Base-by-base conservation (phyloP, 2,329 filamentous ascomycete genomes). In the Paramyrothecium sp. region DNA sequence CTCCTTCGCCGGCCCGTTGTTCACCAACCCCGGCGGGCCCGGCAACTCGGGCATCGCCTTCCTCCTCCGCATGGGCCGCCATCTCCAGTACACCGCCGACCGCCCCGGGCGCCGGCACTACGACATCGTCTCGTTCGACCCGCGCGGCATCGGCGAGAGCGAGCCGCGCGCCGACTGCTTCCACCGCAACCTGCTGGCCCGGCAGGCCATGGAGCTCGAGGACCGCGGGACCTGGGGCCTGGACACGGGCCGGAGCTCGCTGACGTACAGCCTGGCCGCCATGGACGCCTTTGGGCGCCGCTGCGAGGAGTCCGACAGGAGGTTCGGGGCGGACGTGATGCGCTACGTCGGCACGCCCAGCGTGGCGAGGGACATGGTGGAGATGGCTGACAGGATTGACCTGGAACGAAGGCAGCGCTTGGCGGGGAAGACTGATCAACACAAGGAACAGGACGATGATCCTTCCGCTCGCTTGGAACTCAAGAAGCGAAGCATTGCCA, bases 11-110 rank as follows among this genome's bases (percentile, higher is more conserved):
- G 78, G 78, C 19, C 68, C 77, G 51, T 67, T 80, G 47, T 68
- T 81, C 60, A 63, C 66, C 51, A 80, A 80, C 66, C 78, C 77
- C 0, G 78, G 79, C 47, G 78, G 79, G 0, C 78, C 78, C 0
- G 75, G 78, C 26, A 73, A 67, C 20, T 75, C 74, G 1, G 78
- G 78, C 10, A 69, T 78, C 3, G 38, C 30, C 0, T 60, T 71
- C 13, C 33, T 73, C 7, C 62, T 71, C 8, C 3, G 5, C 1
- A 44, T 23, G 3, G 76, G 69, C n/a, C 56, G 51, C 2, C 20
- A 53, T n/a, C 57, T 78, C 12, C 76, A 71, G 48, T 33, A 54
- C 30, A 56, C 63, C 8, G 50, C 64, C 3, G 70, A 72, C 48
- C 64, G 57, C 12, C 64, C 65, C 3, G 68, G 65, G 20, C 61